A percentile compares a stretch with the other conserved stretches of the same genome.
Evolutionary conservation across 2,329 filamentous ascomycete species (phyloP).

Genomic region (Karstenula rhodostoma): DNA sequence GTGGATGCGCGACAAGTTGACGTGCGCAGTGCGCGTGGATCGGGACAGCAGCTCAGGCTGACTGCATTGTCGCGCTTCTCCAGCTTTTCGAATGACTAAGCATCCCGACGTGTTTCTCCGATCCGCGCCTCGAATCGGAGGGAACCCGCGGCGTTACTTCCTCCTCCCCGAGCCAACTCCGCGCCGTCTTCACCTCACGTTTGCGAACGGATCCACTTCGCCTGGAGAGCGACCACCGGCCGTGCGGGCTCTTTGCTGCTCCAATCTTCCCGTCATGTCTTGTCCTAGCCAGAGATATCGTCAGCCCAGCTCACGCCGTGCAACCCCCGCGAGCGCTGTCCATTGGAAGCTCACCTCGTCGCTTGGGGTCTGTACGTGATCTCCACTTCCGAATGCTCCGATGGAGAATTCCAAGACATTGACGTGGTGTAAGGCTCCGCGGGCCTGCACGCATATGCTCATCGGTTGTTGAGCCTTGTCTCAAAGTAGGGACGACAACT

Average conservation of each 20-base stretch:
- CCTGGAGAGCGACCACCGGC: neutral
- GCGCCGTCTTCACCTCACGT: neutral
- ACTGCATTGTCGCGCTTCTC: neutral
- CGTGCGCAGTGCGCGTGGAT: neutral
- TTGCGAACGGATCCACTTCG: neutral
- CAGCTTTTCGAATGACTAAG: no score
- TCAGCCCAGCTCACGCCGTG: conserved; percentile 3
- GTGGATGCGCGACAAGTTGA: neutral
- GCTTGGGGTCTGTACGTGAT: neutral
- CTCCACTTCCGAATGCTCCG: neutral
- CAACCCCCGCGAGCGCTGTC: neutral
- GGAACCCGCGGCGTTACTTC: neutral
- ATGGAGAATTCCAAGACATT: neutral
- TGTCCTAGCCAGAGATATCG: neutral
- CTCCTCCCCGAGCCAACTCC: neutral
- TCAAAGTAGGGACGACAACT: neutral
- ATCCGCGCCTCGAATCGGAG: neutral
- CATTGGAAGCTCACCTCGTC: conserved; percentile 2
- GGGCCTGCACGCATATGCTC: neutral
- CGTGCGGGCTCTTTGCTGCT: neutral
- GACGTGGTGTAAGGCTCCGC: neutral
- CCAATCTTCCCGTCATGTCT: neutral
- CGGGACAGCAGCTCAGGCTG: neutral
- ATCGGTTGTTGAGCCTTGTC: neutral
- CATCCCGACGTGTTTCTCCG: no score